A percentile compares a stretch with the other conserved stretches of the same genome.
Conservation (phyloP, 306 rosid genomes). For the Crataegus laevigata region DNA sequence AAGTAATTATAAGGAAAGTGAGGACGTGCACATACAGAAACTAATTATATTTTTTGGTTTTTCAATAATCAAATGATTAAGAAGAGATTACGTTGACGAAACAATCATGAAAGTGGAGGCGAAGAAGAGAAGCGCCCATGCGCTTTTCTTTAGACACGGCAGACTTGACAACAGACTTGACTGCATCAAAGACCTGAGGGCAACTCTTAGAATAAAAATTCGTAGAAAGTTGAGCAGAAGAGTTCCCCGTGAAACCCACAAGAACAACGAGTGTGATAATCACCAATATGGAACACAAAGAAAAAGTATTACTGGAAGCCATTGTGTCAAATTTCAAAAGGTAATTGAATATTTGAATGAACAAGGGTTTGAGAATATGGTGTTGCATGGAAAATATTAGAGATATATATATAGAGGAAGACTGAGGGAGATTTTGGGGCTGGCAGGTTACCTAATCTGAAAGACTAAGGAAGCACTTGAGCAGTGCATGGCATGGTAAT, state of each 20-base stretch:
- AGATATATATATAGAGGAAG: not conserved
- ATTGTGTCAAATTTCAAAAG: not conserved
- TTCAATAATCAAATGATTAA: not conserved
- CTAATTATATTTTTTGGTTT: not conserved
- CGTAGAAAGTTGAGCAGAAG: slow-evolving; percentile 43
- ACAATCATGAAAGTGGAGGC: slow-evolving; percentile 80
- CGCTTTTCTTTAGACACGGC: slow-evolving; percentile 58
- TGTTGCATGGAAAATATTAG: not conserved
- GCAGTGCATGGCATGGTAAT: not conserved
- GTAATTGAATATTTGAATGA: not conserved
- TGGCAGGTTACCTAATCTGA: not conserved
- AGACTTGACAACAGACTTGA: slow-evolving; percentile 35
- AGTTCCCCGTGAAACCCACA: slow-evolving; percentile 18
- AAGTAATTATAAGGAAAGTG: too few relatives aligned
- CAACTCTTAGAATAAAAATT: slow-evolving; percentile 49
- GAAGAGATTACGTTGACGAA: slow-evolving; percentile 51
- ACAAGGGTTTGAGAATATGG: not conserved
- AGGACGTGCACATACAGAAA: too few relatives aligned
- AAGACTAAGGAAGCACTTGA: not conserved
- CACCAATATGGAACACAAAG: not conserved
- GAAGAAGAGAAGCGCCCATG: slow-evolving; percentile 73
- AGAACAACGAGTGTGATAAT: slow-evolving; percentile 12
- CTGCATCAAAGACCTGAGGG: slow-evolving; percentile 38
- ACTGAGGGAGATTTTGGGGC: not conserved
- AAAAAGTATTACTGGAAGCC: not conserved